Evolutionary conservation across 2,329 filamentous ascomycete species (phyloP), one percentile per base, ranked within the genome.

Genomic region (Arthrobotrys sphaeroides): DNA sequence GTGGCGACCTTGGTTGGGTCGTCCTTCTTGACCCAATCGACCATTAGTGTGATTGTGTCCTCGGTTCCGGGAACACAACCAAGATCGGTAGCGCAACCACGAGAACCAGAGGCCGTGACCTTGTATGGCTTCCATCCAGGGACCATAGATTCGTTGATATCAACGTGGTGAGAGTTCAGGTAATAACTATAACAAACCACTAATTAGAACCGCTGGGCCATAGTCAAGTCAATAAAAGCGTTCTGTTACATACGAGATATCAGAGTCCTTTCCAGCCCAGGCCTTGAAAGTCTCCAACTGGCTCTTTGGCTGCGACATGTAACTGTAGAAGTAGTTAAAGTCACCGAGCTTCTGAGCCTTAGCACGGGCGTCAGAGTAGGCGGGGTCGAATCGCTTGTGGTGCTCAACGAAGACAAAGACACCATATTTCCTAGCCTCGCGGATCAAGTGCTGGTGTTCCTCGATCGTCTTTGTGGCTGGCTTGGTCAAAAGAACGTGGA

Each of bases 251-350:
- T 62, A 70, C 65, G 76, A 78, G 80, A 97, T 97, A 83, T 97
- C 94, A 28, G 90, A 94, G 79, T 97, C 93, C 80, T 90, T 89
- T 77, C 94, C 94, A 0, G 94, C 94, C 93, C 93, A 97, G 2
- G 93, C 91, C 83, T 93, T 94, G 89, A 97, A 97, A 0, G 93
- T 97, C 85, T 96, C 91, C 53, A 97, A 88, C 84, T 96, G 93
- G 59, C 87, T 92, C 84, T 96, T 96, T 75, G 90, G 91, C 85
- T 97, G 93, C 57, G 90, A 92, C 93, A 97, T 96, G 87, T 97
- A 97, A 80, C 88, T 91, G 87, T 97, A 97, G 83, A 96, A 97
- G 86, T 97, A 97, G 86, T 96, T 97, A 88, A 97, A 97, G 84
- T 97, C 93, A 78, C 94, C 94, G 5, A 97, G 85, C 62, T 86